Conservation (phyloP, 140 eudicot genomes). For the Oenanthe javanica region DNA sequence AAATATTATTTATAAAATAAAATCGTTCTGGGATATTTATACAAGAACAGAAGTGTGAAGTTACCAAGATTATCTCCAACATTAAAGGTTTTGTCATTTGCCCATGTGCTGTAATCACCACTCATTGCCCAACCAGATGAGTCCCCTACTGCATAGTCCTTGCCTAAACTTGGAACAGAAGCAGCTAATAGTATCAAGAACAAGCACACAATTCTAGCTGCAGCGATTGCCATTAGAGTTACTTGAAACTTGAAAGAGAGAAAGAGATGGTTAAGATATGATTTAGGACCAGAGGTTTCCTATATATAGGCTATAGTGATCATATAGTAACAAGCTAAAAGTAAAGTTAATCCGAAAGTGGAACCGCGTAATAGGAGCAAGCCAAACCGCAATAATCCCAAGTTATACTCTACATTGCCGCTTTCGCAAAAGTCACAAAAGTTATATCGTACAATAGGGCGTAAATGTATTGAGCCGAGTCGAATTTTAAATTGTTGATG, state of each 20-base stretch:
- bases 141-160: slow-evolving; percentile 72
- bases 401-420: too few relatives aligned
- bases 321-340: not conserved
- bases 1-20: too few relatives aligned
- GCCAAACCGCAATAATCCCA: not conserved
- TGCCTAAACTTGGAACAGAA: slow-evolving; percentile 26
- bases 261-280: not conserved
- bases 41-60: not conserved
- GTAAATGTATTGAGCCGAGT: too few relatives aligned
- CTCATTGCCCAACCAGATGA: slow-evolving; percentile 59
- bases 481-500: too few relatives aligned
- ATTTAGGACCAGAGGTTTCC: not conserved
- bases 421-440: too few relatives aligned
- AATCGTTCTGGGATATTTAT: not conserved
- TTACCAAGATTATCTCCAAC: slow-evolving; percentile 75
- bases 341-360: not conserved
- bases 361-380: too few relatives aligned
- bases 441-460: too few relatives aligned
- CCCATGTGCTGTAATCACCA: slow-evolving; percentile 58
- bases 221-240: slow-evolving; percentile 27
- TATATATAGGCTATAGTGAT: not conserved
- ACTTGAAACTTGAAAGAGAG: not conserved
- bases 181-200: slow-evolving; percentile 18
- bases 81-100: slow-evolving; percentile 45
- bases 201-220: slow-evolving; percentile 15